These are phyloP conservation scores for Mortierella sp. DNA, from an alignment of 371 early-diverging fungal species.

Conservation along the genomic window DNA sequence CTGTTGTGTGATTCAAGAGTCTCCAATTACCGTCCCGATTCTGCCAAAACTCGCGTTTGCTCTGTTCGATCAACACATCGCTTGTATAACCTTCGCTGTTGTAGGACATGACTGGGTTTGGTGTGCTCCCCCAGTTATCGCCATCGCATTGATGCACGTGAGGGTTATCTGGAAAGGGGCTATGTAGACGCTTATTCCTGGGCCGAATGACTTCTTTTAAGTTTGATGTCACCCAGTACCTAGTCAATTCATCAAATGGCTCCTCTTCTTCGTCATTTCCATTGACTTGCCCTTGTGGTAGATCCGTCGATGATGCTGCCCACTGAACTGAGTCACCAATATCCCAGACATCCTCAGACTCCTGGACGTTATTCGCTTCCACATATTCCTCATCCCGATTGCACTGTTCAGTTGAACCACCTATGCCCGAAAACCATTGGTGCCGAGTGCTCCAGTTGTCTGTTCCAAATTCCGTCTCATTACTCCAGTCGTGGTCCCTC, in stretches of 20 bases:
- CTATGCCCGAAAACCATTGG: constrained; percentile 10
- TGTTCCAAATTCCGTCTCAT: background rate
- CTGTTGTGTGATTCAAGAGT: constrained; percentile 27
- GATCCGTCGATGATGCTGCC: background rate
- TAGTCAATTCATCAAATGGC: constrained; percentile 32
- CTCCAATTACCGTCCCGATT: constrained; percentile 30
- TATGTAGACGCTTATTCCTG: constrained; percentile 13
- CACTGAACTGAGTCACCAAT: constrained; percentile 8
- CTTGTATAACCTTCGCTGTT: constrained; percentile 29
- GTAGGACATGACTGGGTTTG: constrained; percentile 23
- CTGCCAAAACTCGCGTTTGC: constrained; percentile 29
- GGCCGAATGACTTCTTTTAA: constrained; percentile 22
- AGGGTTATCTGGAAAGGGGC: constrained; percentile 12
- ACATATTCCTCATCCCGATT: background rate
- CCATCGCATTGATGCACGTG: constrained; percentile 4
- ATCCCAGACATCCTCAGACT: constrained; percentile 30
- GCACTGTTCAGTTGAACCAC: background rate
- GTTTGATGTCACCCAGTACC: constrained; percentile 30
- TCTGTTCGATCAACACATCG: constrained; percentile 38
- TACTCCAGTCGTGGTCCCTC: background rate
- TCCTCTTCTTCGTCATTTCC: constrained; percentile 17
- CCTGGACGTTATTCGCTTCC: background rate
- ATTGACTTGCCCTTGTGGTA: background rate
- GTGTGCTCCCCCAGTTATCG: constrained; percentile 30
- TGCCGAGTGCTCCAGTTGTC: constrained; percentile 13